A percentile compares a stretch with the other conserved stretches of the same genome.
Conservation (phyloP, 2,329 filamentous ascomycete genomes). For the Phialemonium atrogriseum region DNA sequence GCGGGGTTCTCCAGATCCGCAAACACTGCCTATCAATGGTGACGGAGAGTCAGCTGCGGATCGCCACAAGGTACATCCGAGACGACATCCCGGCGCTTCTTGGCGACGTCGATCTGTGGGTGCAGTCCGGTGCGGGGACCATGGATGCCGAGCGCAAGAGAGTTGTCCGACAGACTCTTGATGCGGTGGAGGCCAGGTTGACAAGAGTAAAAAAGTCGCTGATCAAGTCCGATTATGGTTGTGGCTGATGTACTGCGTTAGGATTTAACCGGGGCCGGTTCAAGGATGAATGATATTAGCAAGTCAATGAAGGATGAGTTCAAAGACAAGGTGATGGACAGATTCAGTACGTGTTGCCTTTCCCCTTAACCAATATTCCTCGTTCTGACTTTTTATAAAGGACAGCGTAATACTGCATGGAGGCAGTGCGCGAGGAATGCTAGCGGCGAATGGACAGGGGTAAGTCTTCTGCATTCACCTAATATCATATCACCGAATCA, state of each 20-base stretch:
- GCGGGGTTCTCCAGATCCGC: conserved; percentile 31
- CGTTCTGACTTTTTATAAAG: conserved; percentile 1
- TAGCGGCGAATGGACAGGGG: conserved; percentile 22
- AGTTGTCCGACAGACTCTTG: conserved; percentile 21
- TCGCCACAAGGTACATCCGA: conserved; percentile 27
- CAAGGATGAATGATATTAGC: neutral
- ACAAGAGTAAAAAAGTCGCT: conserved; percentile 8
- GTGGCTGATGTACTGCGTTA: neutral
- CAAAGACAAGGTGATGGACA: neutral
- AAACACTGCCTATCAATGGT: conserved; percentile 36
- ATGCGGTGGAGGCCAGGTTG: conserved; percentile 18
- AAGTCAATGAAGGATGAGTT: neutral
- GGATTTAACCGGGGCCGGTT: conserved; percentile 1
- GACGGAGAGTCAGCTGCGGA: conserved; percentile 28
- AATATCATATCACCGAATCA: neutral
- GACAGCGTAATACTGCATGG: conserved; percentile 14
- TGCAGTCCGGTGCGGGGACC: conserved; percentile 30
- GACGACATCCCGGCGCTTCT: conserved; percentile 32
- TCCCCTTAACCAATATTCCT: neutral
- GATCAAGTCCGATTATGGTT: neutral
- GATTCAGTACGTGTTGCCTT: neutral
- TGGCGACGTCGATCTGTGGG: conserved; percentile 32
- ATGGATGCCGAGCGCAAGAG: conserved; percentile 26
- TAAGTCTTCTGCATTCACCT: conserved; percentile 22
- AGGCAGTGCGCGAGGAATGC: conserved; percentile 17